These are phyloP conservation scores for Wickerhamiella domercqiae DNA, from an alignment of 805 yeast species.

Conservation along the genomic window DNA sequence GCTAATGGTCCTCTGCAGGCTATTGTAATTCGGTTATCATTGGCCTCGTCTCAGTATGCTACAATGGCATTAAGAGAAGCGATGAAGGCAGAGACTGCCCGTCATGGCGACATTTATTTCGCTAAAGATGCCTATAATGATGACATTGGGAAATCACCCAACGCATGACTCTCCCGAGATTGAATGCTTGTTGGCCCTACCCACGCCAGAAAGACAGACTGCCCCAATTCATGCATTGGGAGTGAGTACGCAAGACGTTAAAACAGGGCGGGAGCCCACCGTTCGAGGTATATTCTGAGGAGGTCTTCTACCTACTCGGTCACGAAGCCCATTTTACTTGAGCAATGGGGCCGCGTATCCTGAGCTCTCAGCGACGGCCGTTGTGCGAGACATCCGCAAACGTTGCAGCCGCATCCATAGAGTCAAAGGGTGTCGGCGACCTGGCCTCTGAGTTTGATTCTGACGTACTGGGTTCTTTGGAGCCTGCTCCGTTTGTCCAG, in stretches of 20 bases:
- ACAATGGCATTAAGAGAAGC: constrained; percentile 94
- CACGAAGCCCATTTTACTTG: too few species aligned
- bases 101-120: constrained; percentile 16
- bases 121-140: too few species aligned
- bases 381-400: constrained; percentile 4
- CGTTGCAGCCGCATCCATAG: not conserved
- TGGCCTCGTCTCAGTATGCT: constrained; percentile 84
- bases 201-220: too few species aligned
- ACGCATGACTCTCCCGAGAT: too few species aligned
- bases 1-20: constrained; percentile 41
- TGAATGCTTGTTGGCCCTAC: too few species aligned
- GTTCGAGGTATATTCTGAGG: constrained; percentile 1
- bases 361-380: constrained; percentile 3
- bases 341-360: not conserved
- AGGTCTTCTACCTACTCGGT: too few species aligned
- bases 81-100: constrained; percentile 34
- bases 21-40: constrained; percentile 55
- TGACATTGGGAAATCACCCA: too few species aligned
- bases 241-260: not conserved
- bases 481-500: too few species aligned
- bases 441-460: too few species aligned
- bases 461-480: too few species aligned
- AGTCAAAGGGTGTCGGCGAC: too few species aligned
- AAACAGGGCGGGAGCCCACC: not conserved
- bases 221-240: constrained; percentile 1